Evolutionary conservation across 2,329 filamentous ascomycete species (phyloP).

Genomic region (Clarireedia sp.): DNA sequence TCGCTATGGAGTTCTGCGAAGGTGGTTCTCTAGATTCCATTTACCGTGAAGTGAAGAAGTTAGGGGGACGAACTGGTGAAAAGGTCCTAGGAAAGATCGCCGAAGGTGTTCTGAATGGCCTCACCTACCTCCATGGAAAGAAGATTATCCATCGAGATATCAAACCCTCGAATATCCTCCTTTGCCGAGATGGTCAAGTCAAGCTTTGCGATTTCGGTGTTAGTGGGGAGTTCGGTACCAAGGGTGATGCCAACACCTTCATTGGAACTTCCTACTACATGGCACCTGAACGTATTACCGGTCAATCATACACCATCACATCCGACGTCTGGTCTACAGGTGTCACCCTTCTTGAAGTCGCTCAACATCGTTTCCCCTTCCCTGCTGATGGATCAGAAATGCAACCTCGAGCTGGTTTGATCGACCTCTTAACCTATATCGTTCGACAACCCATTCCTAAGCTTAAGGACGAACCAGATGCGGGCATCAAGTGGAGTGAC

Average conservation of each 20-base stretch:
- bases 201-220: constrained; percentile 99
- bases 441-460: constrained; percentile 92
- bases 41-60: constrained; percentile 93
- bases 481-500: constrained; percentile 87
- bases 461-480: constrained; percentile 87
- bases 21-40: constrained; percentile 93
- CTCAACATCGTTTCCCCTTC: constrained; percentile 96
- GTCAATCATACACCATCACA: constrained; percentile 96
- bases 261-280: constrained; percentile 99
- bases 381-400: constrained; percentile 93
- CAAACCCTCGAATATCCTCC: constrained; percentile 93
- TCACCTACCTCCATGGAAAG: constrained; percentile 90
- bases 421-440: constrained; percentile 95
- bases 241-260: constrained; percentile 97
- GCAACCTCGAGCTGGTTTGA: constrained; percentile 85
- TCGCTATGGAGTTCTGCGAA: constrained; percentile 98
- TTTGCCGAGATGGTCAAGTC: constrained; percentile 86
- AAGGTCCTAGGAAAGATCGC: constrained; percentile 96
- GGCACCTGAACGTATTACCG: constrained; percentile 96
- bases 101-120: constrained; percentile 84
- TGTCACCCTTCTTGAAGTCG: constrained; percentile 96
- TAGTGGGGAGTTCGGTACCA: constrained; percentile 94
- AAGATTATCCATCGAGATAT: constrained; percentile 99
- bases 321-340: constrained; percentile 98
- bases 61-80: constrained; percentile 89